Conservation (phyloP, 2,329 filamentous ascomycete species). For the Berkeleyomyces basicola region DNA sequence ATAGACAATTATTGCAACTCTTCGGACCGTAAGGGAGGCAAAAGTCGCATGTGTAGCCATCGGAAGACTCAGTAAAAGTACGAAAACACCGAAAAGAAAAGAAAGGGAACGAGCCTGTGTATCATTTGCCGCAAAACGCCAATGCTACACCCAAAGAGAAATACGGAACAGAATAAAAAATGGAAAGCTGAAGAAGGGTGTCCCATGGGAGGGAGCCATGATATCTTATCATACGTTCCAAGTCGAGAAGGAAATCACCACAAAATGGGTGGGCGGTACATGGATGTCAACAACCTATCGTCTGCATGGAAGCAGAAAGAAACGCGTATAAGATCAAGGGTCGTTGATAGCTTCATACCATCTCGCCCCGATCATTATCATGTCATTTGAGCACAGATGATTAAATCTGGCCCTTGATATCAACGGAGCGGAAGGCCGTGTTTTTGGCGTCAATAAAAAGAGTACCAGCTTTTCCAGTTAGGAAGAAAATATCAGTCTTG, state of each 20-base stretch:
- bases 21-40: no score
- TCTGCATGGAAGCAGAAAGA: not conserved
- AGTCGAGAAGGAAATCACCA: not conserved
- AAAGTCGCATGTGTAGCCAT: not conserved
- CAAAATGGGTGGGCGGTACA: not conserved
- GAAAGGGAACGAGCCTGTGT: not conserved
- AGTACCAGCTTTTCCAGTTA: conserved; percentile 53
- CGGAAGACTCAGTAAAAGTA: not conserved
- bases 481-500: conserved; percentile 39
- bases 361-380: not conserved
- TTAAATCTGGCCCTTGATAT: conserved; percentile 92
- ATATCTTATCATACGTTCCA: not conserved
- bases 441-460: conserved; percentile 60
- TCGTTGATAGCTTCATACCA: not conserved
- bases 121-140: not conserved
- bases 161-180: not conserved
- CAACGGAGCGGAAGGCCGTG: conserved; percentile 68
- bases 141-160: not conserved
- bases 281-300: not conserved
- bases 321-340: not conserved
- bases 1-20: no score
- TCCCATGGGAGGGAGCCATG: not conserved
- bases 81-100: conserved; percentile 1
- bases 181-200: not conserved
- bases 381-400: not conserved